Conservation (phyloP, 2,329 filamentous ascomycete species). For the Balansia obtecta region DNA sequence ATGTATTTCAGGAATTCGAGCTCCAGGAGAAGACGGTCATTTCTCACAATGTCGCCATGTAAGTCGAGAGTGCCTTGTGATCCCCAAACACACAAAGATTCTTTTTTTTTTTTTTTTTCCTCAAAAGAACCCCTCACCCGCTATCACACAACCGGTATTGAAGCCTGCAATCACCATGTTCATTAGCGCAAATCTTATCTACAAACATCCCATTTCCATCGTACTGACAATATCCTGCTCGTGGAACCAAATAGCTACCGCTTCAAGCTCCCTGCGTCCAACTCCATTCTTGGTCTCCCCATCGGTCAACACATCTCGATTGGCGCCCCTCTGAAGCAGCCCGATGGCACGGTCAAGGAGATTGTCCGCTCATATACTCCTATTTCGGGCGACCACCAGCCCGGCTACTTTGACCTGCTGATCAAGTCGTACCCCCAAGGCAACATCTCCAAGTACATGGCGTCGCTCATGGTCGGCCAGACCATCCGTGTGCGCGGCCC, state of each 20-base stretch:
- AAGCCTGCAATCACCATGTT: not conserved
- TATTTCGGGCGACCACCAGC: slow-evolving; percentile 77
- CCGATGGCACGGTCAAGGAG: slow-evolving; percentile 64
- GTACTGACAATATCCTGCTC: not conserved
- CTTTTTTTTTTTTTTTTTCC: not conserved
- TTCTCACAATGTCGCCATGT: slow-evolving; percentile 98
- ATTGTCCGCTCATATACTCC: slow-evolving; percentile 88
- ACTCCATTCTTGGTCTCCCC: slow-evolving; percentile 81
- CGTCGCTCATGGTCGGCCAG: slow-evolving; percentile 69
- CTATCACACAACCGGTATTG: not conserved
- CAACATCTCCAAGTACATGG: slow-evolving; percentile 93
- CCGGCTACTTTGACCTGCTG: slow-evolving; percentile 88
- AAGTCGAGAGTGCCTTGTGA: slow-evolving; percentile 19
- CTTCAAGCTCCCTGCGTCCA: slow-evolving; percentile 68
- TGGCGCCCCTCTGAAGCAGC: slow-evolving; percentile 57
- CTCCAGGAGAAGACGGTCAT: slow-evolving; percentile 91
- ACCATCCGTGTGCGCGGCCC: slow-evolving; percentile 84
- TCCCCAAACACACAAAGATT: not conserved
- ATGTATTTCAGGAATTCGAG: slow-evolving; percentile 81
- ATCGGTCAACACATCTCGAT: slow-evolving; percentile 99
- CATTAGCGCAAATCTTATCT: not conserved
- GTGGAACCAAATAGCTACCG: slow-evolving; percentile 57
- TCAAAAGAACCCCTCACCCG: not conserved
- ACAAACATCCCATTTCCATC: not conserved
- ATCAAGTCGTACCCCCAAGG: slow-evolving; percentile 97